Evolutionary conservation across 768 basidiomycete species (phyloP).

Genomic region (Hypholoma sublateritium): DNA sequence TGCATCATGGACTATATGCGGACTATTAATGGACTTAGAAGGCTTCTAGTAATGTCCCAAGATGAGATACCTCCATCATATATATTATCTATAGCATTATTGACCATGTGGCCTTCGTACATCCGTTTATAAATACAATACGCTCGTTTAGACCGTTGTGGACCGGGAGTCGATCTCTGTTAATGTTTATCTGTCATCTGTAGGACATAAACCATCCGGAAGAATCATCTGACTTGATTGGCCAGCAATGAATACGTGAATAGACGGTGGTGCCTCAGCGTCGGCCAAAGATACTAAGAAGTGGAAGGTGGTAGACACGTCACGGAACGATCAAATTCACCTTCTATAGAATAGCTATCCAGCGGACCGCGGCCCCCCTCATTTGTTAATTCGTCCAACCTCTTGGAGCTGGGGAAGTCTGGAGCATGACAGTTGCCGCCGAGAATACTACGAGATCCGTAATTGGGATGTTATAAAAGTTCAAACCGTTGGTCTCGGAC

Average conservation of each 20-base stretch:
- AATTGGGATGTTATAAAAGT: not conserved
- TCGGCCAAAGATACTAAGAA: not conserved
- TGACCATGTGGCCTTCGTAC: constrained; percentile 21
- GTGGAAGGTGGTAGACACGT: not conserved
- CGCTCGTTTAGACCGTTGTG: not conserved
- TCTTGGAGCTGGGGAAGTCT: constrained; percentile 11
- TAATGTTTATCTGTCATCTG: no score
- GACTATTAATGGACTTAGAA: constrained; percentile 17
- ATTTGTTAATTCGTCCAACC: not conserved
- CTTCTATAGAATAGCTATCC: not conserved
- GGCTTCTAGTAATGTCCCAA: constrained; percentile 11
- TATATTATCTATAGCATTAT: constrained; percentile 23
- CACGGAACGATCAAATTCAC: not conserved
- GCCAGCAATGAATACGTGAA: no score
- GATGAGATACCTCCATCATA: constrained; percentile 19
- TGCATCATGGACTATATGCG: constrained; percentile 11
- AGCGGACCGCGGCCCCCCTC: not conserved
- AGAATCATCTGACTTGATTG: not conserved
- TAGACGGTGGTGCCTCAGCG: no score
- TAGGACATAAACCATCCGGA: not conserved
- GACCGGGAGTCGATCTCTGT: no score
- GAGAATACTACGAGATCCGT: constrained; percentile 10
- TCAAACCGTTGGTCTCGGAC: not conserved
- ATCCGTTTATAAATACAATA: constrained; percentile 13
- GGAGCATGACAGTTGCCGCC: constrained; percentile 2